Evolutionary conservation across 164 flowering plant species (phyloP), one percentile per base, ranked within the genome.

Genomic region (Aristolochia californica): DNA sequence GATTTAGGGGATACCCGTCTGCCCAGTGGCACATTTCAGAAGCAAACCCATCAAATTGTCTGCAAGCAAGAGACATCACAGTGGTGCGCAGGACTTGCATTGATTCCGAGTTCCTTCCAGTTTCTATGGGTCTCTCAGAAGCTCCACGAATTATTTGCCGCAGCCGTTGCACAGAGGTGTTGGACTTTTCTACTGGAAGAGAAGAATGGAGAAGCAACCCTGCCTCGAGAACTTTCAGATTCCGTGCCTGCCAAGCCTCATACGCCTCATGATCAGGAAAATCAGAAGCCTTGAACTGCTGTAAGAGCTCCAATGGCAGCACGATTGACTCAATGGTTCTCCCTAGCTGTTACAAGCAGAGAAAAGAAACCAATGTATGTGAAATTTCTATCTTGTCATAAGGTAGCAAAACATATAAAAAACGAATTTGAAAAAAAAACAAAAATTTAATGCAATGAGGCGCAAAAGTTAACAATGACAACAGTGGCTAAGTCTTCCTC

Each of bases 1-100:
- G 77, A 66, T 87, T 91, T 58, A 91, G 52, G 5, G 98, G 98
- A 61, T 57, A 68, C 13, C 94, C 97, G 72, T 88, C 98, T 17
- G 95, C 98, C 98, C 98, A 91, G 51, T 87, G 97, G 64, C 91
- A 86, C 26, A 68, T 56, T 23, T 77, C 85, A 10, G 88, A 26
- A 23, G 47, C 57, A 20, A 77, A 69, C 3, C 83, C 91, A 69
- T 87, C 82, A 68, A 70, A 67, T 20, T 88, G 76, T 71, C 93
- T 74, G 58, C 80, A 75, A 45, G 95, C 93, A 58, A 88, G 89
- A 59, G 87, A 63, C 75, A 74, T 76, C 11, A 83, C 93, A 61
- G 70, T 58, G 53, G 54, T 76, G 18, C 87, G 78, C 17, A 91
- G 77, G 12, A 22, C 63, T 67, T 80, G 81, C 85, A 87, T 77